A percentile compares a stretch with the other conserved stretches of the same genome.
These are phyloP conservation scores for Colletotrichum destructivum DNA, from an alignment of 2,329 filamentous ascomycete genomes.

Conservation along the genomic window DNA sequence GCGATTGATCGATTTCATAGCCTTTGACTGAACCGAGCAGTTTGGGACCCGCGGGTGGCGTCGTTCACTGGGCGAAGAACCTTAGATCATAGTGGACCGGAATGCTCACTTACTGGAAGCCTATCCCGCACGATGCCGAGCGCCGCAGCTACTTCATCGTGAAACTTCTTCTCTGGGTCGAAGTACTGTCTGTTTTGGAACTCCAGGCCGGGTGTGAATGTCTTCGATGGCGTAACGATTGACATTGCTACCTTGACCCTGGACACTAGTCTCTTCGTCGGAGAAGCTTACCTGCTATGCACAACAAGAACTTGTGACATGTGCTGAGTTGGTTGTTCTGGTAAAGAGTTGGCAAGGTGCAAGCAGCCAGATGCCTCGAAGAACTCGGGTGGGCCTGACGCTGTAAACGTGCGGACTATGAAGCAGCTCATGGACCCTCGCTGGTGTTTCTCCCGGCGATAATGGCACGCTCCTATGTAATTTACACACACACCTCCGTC, in stretches of 20 bases:
- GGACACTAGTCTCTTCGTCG: background rate
- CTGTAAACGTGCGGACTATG: no score
- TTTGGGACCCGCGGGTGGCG: no score
- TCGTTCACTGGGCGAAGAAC: no score
- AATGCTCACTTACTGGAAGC: background rate
- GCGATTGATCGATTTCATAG: background rate
- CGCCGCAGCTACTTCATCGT: background rate
- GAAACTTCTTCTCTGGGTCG: background rate
- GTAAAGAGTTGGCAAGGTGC: no score
- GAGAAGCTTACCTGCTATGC: no score
- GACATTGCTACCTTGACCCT: background rate
- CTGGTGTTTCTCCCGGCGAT: no score
- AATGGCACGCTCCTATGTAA: background rate
- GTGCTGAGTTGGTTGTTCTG: no score
- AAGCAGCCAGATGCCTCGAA: no score
- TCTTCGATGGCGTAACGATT: background rate
- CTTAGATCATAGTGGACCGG: background rate
- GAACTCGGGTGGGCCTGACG: no score
- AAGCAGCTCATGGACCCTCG: no score
- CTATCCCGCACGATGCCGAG: conserved; percentile 15
- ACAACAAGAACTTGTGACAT: no score
- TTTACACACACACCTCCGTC: background rate
- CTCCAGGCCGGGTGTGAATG: conserved; percentile 20
- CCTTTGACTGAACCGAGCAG: no score
- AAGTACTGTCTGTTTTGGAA: conserved; percentile 8